Percentiles rank a stretch among this genome's conserved stretches.
Conservation (phyloP, 2,329 filamentous ascomycete genomes). For the Sarocladiaceae sp. region DNA sequence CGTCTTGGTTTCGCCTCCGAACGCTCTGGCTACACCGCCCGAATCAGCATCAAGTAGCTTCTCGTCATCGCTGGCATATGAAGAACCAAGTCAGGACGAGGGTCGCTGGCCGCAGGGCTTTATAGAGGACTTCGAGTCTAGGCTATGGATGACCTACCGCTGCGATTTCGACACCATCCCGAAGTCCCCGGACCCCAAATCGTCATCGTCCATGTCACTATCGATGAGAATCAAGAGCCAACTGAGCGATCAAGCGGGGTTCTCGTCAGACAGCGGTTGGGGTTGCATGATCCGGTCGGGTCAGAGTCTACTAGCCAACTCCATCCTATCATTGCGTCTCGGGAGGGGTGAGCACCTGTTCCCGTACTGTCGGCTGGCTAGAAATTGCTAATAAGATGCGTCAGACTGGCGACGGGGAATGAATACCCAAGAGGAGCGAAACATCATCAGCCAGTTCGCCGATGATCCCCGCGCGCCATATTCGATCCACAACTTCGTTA, state of each 20-base stretch:
- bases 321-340: conserved; percentile 63
- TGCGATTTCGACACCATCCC: conserved; percentile 79
- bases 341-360: conserved; percentile 63
- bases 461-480: conserved; percentile 83
- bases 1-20: conserved; percentile 14
- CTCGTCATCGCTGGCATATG: conserved; percentile 44
- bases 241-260: conserved; percentile 71
- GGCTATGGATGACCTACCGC: conserved; percentile 94
- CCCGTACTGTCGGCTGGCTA: not conserved
- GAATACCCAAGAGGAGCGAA: conserved; percentile 53
- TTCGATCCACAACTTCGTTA: conserved; percentile 91
- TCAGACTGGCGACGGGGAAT: conserved; percentile 68
- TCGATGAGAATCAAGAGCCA: conserved; percentile 78
- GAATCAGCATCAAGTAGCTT: conserved; percentile 46
- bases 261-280: conserved; percentile 93
- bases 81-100: conserved; percentile 32
- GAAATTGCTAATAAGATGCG: not conserved
- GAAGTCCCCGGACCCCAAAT: conserved; percentile 68
- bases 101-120: conserved; percentile 78
- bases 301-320: conserved; percentile 86
- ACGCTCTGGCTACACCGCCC: conserved; percentile 37
- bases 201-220: conserved; percentile 67
- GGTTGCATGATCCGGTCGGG: conserved; percentile 98
- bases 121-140: conserved; percentile 85
- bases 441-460: conserved; percentile 74